Base-by-base conservation (phyloP, 1,284 basidiomycete species). In the Ustilago esculenta region DNA sequence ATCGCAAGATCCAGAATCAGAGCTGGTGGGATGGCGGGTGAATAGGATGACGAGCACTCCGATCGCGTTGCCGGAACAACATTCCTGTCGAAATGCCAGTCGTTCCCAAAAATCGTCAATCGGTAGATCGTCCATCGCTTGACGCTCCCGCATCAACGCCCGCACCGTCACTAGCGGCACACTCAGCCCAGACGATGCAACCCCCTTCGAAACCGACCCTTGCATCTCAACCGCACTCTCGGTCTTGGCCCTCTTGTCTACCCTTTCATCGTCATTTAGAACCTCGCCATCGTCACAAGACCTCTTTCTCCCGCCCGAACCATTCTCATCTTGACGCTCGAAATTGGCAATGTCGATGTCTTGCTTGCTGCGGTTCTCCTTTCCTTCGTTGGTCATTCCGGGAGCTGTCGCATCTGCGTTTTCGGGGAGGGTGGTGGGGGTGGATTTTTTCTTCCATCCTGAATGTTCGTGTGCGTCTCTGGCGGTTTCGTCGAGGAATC, bases 61-160 rank as follows among this genome's bases (percentile, higher is more conserved):
- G 5, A 81, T 77, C 4, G 76, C 76, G 42, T 78, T 79, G 4
- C 80, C 80, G 2, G 77, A 67, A 41, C 72, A 77, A 43, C 80
- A 81, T 40, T 81, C 80, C 44, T 81, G 80, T 2, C 80, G 64
- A 45, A 75, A 81, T 8, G 57, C 80, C 77, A 81, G 77, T 1
- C 77, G 65, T 43, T 78, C 73, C 79, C 80, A 81, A 52, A 79
- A 81, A 18, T 75, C 76, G 44, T 77, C 75, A 25, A 75, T 48
- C 17, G 66, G 49, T 3, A 78, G 45, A 10, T 67, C 56, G 55
- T 81, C 77, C 44, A 81, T 60, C 1, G 63, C 58, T n/a, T 56
- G 41, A 9, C 80, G 60, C 52, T 80, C 79, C n/a, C 46, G 24
- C 61, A 74, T 70, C 6, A 63, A 42, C 9, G 65, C 65, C 10